Percentiles rank a stretch among this genome's conserved stretches.
These are phyloP conservation scores for Lentinus tigrinus DNA, from an alignment of 768 basidiomycete genomes.

Conservation along the genomic window DNA sequence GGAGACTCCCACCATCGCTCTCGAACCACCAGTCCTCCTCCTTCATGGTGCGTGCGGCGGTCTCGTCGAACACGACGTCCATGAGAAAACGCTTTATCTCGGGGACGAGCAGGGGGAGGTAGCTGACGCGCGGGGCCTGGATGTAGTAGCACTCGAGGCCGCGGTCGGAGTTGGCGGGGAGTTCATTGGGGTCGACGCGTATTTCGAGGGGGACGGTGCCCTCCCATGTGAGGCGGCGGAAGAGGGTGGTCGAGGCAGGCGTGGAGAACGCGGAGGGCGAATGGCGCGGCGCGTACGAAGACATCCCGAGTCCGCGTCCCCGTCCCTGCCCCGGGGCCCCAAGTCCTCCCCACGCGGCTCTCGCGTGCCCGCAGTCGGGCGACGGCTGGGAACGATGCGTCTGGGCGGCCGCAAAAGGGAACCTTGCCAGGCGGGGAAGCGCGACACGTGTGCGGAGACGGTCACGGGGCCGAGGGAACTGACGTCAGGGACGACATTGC, in stretches of 20 bases:
- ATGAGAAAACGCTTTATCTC: conserved; percentile 87
- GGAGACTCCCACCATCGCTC: conserved; percentile 72
- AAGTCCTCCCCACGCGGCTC: conserved; percentile 8
- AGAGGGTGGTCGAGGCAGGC: conserved; percentile 72
- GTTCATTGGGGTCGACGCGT: conserved; percentile 83
- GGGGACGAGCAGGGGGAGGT: conserved; percentile 87
- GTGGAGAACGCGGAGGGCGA: conserved; percentile 47
- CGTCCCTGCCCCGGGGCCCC: background rate
- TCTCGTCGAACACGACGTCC: conserved; percentile 91
- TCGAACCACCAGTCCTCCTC: conserved; percentile 99
- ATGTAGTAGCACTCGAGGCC: conserved; percentile 88
- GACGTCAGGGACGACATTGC: conserved; percentile 14
- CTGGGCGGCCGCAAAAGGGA: background rate
- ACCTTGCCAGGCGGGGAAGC: background rate
- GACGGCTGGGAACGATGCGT: conserved; percentile 5
- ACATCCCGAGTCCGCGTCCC: conserved; percentile 22
- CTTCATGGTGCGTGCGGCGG: conserved; percentile 68
- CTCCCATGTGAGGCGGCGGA: conserved; percentile 88
- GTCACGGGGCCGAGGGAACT: conserved; percentile 5
- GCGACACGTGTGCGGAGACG: background rate
- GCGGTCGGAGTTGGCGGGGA: conserved; percentile 87
- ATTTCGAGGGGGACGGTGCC: conserved; percentile 88
- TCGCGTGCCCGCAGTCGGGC: conserved; percentile 7
- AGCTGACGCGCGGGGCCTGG: conserved; percentile 89
- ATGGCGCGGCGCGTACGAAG: conserved; percentile 32